A percentile compares a stretch with the other conserved stretches of the same genome.
phyloP scores from a whole-genome alignment of 192 early-diverging fungal genomes.

The Gamsiella multidivaricata region DNA sequence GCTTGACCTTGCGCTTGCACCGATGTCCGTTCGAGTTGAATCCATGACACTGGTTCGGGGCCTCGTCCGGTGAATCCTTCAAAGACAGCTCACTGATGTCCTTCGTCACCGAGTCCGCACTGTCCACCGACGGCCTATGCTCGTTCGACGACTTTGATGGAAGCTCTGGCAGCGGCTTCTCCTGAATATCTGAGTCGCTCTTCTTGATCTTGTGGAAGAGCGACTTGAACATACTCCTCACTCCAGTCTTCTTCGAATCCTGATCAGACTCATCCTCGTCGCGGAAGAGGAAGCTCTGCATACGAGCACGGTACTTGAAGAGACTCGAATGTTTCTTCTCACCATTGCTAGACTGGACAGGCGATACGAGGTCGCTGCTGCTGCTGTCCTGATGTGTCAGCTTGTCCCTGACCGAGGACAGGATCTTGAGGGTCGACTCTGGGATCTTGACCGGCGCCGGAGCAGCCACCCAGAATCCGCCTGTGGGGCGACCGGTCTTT shows the following conservation, averaged over 20 bases:
- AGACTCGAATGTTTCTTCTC: conserved; percentile 18
- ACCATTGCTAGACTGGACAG: too few species aligned
- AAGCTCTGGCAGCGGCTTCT: conserved; percentile 25
- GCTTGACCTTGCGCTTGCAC: conserved; percentile 49
- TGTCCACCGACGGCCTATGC: conserved; percentile 6
- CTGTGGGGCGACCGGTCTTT: conserved; percentile 8
- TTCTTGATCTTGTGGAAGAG: conserved; percentile 17
- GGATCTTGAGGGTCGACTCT: conserved; percentile 29
- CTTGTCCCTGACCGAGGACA: conserved; percentile 22
- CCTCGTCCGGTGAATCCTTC: conserved; percentile 25
- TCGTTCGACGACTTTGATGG: conserved; percentile 12
- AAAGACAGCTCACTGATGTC: conserved; percentile 16
- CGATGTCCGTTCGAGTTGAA: conserved; percentile 42
- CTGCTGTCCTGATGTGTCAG: conserved; percentile 1
- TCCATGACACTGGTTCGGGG: conserved; percentile 49
- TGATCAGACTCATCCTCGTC: conserved; percentile 11
- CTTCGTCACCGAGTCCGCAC: conserved; percentile 20
- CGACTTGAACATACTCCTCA: conserved; percentile 5
- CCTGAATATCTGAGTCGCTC: neutral
- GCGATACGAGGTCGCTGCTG: neutral
- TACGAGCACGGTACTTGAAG: conserved; percentile 30
- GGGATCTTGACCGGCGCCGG: conserved; percentile 38
- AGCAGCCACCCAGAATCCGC: conserved; percentile 44
- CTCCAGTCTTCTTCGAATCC: conserved; percentile 15
- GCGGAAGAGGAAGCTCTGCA: conserved; percentile 20